These are phyloP conservation scores for Odontarrhena argentea DNA, from an alignment of 345 rosid species.

Conservation along the genomic window DNA sequence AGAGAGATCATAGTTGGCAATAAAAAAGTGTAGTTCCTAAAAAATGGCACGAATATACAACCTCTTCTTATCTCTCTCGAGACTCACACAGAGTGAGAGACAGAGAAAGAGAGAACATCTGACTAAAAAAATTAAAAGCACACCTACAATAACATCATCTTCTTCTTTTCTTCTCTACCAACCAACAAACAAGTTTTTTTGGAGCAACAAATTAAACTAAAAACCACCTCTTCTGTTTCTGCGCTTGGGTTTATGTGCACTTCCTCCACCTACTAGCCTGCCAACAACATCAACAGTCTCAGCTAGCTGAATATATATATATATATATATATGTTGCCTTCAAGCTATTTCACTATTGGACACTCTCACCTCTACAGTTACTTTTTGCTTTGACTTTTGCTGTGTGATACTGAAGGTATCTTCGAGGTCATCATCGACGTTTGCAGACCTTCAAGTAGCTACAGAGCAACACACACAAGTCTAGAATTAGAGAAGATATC, in stretches of 20 bases:
- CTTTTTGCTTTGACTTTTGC: slow-evolving; percentile 55
- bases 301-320: background rate
- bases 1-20: slow-evolving; percentile 22
- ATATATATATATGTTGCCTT: background rate
- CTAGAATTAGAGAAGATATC: background rate
- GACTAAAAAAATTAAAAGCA: slow-evolving; percentile 29
- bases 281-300: slow-evolving; percentile 28
- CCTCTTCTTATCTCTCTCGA: slow-evolving; percentile 22
- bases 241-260: slow-evolving; percentile 38
- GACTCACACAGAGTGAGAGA: background rate
- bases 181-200: slow-evolving; percentile 22
- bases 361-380: slow-evolving; percentile 47
- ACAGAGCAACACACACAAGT: slow-evolving; percentile 29
- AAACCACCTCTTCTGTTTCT: slow-evolving; percentile 29
- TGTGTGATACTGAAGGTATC: slow-evolving; percentile 74
- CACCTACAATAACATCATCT: slow-evolving; percentile 32
- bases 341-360: slow-evolving; percentile 5
- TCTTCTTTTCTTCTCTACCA: slow-evolving; percentile 26
- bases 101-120: slow-evolving; percentile 10
- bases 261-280: slow-evolving; percentile 67
- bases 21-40: slow-evolving; percentile 8
- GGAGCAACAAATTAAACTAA: slow-evolving; percentile 15
- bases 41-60: slow-evolving; percentile 31
- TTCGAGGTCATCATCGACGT: slow-evolving; percentile 80
- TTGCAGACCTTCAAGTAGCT: slow-evolving; percentile 96